phyloP scores from a whole-genome alignment of 108 stramenopile species.

The Parmales sp. region DNA sequence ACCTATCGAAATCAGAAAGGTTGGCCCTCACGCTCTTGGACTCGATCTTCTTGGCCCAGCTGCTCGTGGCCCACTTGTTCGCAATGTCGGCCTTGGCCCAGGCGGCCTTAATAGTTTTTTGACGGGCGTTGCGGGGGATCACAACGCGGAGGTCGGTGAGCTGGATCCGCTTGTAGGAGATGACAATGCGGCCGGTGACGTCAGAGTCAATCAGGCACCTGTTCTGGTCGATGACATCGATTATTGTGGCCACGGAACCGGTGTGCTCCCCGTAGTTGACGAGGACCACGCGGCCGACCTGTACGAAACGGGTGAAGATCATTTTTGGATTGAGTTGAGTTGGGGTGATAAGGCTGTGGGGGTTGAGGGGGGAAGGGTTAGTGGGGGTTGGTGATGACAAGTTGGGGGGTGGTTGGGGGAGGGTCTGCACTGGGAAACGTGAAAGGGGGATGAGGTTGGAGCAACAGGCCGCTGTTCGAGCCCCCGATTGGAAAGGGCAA shows the following conservation, averaged over 20 bases:
- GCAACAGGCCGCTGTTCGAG: no score
- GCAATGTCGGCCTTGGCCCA: slow-evolving; percentile 68
- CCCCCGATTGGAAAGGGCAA: no score
- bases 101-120: slow-evolving; percentile 76
- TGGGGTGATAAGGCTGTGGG: no score
- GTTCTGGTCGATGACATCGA: slow-evolving; percentile 97
- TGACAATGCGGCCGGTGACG: slow-evolving; percentile 91
- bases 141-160: slow-evolving; percentile 87
- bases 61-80: slow-evolving; percentile 78
- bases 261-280: slow-evolving; percentile 91
- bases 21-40: slow-evolving; percentile 70
- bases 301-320: slow-evolving; percentile 91
- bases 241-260: slow-evolving; percentile 90
- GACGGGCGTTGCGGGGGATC: slow-evolving; percentile 81
- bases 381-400: background rate
- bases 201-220: slow-evolving; percentile 93
- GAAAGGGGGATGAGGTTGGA: no score
- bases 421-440: no score
- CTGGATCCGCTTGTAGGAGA: slow-evolving; percentile 79
- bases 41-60: slow-evolving; percentile 90
- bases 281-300: slow-evolving; percentile 96
- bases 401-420: background rate
- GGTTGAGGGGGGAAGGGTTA: background rate
- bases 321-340: no score
- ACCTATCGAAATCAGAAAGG: slow-evolving; percentile 90